These are phyloP conservation scores for Pythium pyrilobum DNA, from an alignment of 352 stramenopile species.

Conservation along the genomic window DNA sequence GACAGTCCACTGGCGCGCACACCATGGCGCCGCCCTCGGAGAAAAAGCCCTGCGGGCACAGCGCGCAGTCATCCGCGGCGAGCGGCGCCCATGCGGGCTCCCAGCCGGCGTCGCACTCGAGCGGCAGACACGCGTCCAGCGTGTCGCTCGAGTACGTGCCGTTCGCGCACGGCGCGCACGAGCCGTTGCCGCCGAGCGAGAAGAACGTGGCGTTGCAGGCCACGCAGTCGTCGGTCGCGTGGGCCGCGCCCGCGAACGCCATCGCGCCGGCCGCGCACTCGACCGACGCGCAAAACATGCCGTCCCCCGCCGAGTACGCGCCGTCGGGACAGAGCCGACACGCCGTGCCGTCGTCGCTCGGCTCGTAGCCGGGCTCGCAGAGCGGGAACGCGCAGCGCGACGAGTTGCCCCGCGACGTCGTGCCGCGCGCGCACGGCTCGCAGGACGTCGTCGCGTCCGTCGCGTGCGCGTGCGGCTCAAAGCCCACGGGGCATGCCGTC, in stretches of 20 bases:
- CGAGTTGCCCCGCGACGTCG: slow-evolving; percentile 27
- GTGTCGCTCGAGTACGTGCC: slow-evolving; percentile 27
- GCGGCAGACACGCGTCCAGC: slow-evolving; percentile 18
- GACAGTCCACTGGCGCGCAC: slow-evolving; percentile 29
- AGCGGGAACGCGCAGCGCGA: slow-evolving; percentile 27
- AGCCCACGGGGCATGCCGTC: slow-evolving; percentile 25
- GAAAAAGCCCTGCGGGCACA: slow-evolving; percentile 35
- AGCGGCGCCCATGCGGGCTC: slow-evolving; percentile 21
- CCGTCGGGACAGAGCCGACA: slow-evolving; percentile 26
- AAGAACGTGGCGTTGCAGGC: slow-evolving; percentile 26
- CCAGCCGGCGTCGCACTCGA: slow-evolving; percentile 24
- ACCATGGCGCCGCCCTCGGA: slow-evolving; percentile 20
- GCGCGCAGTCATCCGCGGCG: slow-evolving; percentile 20
- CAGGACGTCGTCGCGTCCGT: slow-evolving; percentile 25
- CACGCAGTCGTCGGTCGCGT: slow-evolving; percentile 25
- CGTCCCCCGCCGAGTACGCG: slow-evolving; percentile 25
- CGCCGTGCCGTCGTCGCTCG: slow-evolving; percentile 22
- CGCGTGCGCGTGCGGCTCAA: slow-evolving; percentile 24
- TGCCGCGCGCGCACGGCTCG: slow-evolving; percentile 26
- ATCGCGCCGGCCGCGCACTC: slow-evolving; percentile 23
- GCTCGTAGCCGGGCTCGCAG: slow-evolving; percentile 40
- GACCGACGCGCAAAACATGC: slow-evolving; percentile 24
- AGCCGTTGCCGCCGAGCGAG: slow-evolving; percentile 27
- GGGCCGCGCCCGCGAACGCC: slow-evolving; percentile 16
- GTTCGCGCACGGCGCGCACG: slow-evolving; percentile 24